phyloP scores from a whole-genome alignment of 257 asterid genomes.

The Primulina tabacum region DNA sequence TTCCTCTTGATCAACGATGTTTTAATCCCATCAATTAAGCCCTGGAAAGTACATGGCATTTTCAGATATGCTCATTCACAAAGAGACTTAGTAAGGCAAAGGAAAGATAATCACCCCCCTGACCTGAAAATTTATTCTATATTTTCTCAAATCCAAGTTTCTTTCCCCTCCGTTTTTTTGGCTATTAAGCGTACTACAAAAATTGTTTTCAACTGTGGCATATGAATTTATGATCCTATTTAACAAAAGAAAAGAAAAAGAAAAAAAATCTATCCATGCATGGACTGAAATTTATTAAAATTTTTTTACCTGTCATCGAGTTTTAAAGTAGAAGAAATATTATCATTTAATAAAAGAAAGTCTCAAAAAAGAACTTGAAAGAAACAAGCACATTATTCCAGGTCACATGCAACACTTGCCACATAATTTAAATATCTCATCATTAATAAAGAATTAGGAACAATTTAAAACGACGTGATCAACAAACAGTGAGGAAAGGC shows the following conservation, averaged over 20 bases:
- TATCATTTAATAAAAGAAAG: too few relatives aligned
- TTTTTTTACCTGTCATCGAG: background rate
- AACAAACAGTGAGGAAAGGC: slow-evolving; percentile 26
- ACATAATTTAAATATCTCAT: slow-evolving; percentile 6
- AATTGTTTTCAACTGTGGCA: background rate
- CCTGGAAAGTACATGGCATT: slow-evolving; percentile 39
- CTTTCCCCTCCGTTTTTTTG: background rate
- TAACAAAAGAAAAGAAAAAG: background rate
- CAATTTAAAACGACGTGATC: slow-evolving; percentile 9
- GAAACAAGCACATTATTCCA: slow-evolving; percentile 10
- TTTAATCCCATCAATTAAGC: slow-evolving; percentile 66
- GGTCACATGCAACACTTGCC: background rate
- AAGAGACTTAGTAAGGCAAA: background rate
- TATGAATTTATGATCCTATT: background rate
- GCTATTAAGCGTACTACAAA: background rate
- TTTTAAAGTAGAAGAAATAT: background rate
- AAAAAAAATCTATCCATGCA: background rate
- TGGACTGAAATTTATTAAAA: background rate
- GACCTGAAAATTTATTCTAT: too few relatives aligned
- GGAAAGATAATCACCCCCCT: background rate
- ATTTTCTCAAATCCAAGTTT: background rate
- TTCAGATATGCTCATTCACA: slow-evolving; percentile 15
- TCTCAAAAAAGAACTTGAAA: background rate
- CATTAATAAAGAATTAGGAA: slow-evolving; percentile 7
- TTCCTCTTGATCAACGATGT: slow-evolving; percentile 51